These are phyloP conservation scores for Pythium utonaiense DNA, from an alignment of 352 stramenopile genomes.

Conservation along the genomic window DNA sequence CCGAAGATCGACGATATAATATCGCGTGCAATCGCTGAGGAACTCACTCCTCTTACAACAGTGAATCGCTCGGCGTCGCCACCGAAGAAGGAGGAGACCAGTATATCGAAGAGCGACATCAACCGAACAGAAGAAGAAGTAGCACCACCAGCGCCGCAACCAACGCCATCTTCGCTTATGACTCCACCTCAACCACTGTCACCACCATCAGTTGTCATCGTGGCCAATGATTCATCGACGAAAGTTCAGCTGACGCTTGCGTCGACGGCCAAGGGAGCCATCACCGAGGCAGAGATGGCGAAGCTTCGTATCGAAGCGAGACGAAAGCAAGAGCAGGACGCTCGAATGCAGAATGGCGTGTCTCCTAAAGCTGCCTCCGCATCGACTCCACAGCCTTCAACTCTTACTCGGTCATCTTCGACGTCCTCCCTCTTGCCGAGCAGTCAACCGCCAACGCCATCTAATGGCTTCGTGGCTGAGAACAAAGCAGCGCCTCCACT, in stretches of 20 bases:
- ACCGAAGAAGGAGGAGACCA: not conserved
- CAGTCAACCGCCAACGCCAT: not conserved
- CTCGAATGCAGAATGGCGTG: slow-evolving; percentile 23
- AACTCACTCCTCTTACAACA: not conserved
- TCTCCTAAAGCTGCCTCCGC: not conserved
- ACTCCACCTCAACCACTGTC: too few relatives aligned
- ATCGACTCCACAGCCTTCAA: not conserved
- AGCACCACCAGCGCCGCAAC: not conserved
- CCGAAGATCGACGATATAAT: slow-evolving; percentile 25
- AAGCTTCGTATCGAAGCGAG: slow-evolving; percentile 61
- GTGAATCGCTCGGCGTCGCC: not conserved
- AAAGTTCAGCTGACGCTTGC: slow-evolving; percentile 40
- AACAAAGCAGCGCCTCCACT: not conserved
- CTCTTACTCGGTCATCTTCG: slow-evolving; percentile 29
- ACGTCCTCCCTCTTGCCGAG: slow-evolving; percentile 22
- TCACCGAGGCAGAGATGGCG: slow-evolving; percentile 66
- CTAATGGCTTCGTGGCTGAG: not conserved
- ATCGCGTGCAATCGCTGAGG: slow-evolving; percentile 19
- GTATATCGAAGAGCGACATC: not conserved
- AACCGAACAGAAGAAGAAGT: slow-evolving; percentile 10
- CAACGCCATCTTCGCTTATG: not conserved
- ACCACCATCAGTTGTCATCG: not conserved
- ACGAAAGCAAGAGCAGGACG: slow-evolving; percentile 51
- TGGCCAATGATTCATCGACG: not conserved
- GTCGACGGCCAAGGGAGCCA: slow-evolving; percentile 50